A percentile compares a stretch with the other conserved stretches of the same genome.
phyloP scores from a whole-genome alignment of 805 yeast genomes.

The Starmerella geochares region DNA sequence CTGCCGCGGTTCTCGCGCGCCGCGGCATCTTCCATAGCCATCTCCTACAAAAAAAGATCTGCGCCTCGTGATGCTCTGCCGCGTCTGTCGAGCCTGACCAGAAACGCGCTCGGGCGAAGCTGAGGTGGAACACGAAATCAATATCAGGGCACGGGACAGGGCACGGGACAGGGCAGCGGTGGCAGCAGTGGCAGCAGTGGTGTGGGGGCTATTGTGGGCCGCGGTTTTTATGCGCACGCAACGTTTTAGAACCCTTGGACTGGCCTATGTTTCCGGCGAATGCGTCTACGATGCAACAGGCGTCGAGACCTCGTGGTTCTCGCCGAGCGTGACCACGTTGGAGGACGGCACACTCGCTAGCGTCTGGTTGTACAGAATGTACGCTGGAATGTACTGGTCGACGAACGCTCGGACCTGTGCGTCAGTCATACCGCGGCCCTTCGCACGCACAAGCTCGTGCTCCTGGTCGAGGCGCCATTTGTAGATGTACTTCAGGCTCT shows the following conservation, averaged over 20 bases:
- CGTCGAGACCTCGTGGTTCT: slow-evolving; percentile 33
- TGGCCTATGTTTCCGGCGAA: no score
- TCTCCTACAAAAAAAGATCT: no score
- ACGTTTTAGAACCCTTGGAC: no score
- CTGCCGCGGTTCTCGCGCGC: background rate
- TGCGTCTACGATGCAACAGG: no score
- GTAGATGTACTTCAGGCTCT: slow-evolving; percentile 52
- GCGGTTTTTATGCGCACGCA: no score
- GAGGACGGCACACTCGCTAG: background rate
- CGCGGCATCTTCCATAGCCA: background rate
- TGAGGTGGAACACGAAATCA: background rate
- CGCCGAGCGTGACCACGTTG: background rate
- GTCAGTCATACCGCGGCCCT: slow-evolving; percentile 76
- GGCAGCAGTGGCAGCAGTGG: slow-evolving; percentile 39
- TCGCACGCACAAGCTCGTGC: slow-evolving; percentile 41
- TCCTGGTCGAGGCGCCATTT: slow-evolving; percentile 73
- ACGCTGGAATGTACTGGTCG: slow-evolving; percentile 77
- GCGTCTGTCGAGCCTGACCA: background rate
- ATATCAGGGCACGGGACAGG: background rate
- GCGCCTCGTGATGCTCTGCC: no score
- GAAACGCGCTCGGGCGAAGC: background rate
- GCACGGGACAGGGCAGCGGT: background rate
- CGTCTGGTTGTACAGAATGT: slow-evolving; percentile 43
- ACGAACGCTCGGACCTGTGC: slow-evolving; percentile 57
- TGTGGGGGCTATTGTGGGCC: background rate